phyloP scores from a whole-genome alignment of 768 basidiomycete species.

The Kwoniella heveanensis region DNA sequence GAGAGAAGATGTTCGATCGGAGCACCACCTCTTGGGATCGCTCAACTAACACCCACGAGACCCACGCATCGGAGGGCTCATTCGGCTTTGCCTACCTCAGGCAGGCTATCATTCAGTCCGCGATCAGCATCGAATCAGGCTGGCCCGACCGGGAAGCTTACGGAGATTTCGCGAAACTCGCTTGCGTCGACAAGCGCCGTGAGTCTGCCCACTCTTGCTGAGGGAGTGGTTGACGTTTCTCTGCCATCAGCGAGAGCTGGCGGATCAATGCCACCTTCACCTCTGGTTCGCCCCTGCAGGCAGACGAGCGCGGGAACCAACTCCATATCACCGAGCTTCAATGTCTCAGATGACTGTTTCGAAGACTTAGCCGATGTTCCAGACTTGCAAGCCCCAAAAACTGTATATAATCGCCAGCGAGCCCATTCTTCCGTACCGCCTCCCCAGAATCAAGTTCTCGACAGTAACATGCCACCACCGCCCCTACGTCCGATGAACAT shows the following conservation, averaged over 20 bases:
- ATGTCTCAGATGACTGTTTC: background rate
- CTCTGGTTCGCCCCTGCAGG: conserved; percentile 7
- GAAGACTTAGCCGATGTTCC: background rate
- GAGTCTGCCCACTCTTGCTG: conserved; percentile 31
- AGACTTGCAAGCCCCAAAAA: background rate
- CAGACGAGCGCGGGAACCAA: conserved; percentile 4
- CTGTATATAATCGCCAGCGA: background rate
- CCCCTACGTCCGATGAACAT: conserved; percentile 14
- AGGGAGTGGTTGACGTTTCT: conserved; percentile 9
- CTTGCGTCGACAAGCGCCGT: conserved; percentile 33
- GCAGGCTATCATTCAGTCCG: background rate
- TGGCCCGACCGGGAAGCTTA: conserved; percentile 16
- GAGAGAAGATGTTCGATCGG: conserved; percentile 15
- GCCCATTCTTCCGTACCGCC: conserved; percentile 7
- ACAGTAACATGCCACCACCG: conserved; percentile 10
- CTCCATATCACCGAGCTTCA: conserved; percentile 3
- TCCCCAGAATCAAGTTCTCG: background rate
- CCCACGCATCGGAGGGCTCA: conserved; percentile 26
- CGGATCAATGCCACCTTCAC: conserved; percentile 21
- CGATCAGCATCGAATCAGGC: background rate
- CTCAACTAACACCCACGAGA: conserved; percentile 19
- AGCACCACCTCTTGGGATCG: background rate
- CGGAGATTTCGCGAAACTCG: conserved; percentile 26
- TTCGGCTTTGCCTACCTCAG: conserved; percentile 14
- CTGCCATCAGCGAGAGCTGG: background rate